Evolutionary conservation across 129 eudicot genomes (phyloP), one percentile per base, ranked within the genome.

Genomic region (Chrysanthemum lavandulifolium): DNA sequence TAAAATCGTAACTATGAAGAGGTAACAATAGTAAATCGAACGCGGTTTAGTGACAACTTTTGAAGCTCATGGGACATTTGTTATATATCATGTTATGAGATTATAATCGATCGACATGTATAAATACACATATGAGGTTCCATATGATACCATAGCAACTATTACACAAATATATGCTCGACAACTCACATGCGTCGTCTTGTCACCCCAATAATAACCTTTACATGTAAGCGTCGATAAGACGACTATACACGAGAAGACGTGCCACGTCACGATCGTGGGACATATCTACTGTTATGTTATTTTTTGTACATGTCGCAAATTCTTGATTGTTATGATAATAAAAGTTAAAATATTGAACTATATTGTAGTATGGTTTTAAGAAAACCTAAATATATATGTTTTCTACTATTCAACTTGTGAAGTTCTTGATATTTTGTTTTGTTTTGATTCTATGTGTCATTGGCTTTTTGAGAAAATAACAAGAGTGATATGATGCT

Each of bases 401-500:
- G 81, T 54, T 65, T n/a, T 78, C 67, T 71, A 78, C 82, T 78
- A 67, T 78, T 78, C n/a, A 16, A 13, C 82, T 63, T 25, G 82
- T 78, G 82, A 78, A 10, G 25, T 14, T 62, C 59, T 68, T 61
- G 59, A 50, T 53, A 53, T 73, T 63, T 40, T 63, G 55, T 71
- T 25, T 71, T 71, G 66, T 55, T 55, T 63, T 36, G 71, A 61
- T 51, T 69, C 63, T 52, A 7, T 19, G 43, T 13, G 12, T 14
- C 56, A 13, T 57, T 36, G 49, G 7, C n/a, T 12, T 72, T 40
- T 40, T 23, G 25, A 78, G n/a, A 33, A 76, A 18, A 18, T 5
- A 29, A 0, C 6, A n/a, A 27, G 65, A 47, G 33, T 53, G 71
- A 67, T 65, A 51, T 49, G 10, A 58, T 25, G 67, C 65, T 68